Base-by-base conservation (phyloP, 2,329 filamentous ascomycete species). In the Neofusicoccum ribis region DNA sequence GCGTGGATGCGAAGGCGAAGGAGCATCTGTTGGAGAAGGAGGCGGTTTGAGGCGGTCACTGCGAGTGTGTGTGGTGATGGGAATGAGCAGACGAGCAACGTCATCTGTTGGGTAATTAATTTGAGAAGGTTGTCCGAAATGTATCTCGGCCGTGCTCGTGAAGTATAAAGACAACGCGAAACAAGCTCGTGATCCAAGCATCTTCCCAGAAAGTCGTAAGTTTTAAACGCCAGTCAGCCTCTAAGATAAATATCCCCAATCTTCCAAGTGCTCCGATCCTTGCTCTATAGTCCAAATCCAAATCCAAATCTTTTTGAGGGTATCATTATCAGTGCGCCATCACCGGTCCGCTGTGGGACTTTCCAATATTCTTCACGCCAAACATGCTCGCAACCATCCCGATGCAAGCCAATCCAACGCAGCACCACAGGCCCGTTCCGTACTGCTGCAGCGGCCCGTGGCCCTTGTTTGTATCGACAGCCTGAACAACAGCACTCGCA, bases 351-450 rank as follows among this genome's bases (percentile, higher is more conserved):
- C 44, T 34, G 15, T 41, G 34, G 2, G 49, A 20, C 44, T 31
- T 41, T 34, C 52, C 63, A 15, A 62, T 39, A 20, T 67, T 65
- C 65, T 69, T 72, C 2, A 73, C 66, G 3, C 70, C 72, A 43
- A 72, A 65, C 39, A 27, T 43, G 36, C 58, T 66, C 4, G 59
- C 64, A 23, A 73, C 49, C 47, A 81, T 66, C 0, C 78, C 78
- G 4, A 81, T 61, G 0, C 73, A 77, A 2, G 78, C 79, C 9
- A 81, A 69, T 1, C 76, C 79, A 8, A 76, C 74, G 44, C 78
- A 80, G 46, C 78, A 81, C 78, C 78, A 80, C 8, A 80, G 68
- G 0, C 79, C 79, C 0, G 76, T 80, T 9, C 71, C 69, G 52
- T 81, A 80, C 65, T 81, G 77, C 34, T 75, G 69, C 7, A 73